A percentile compares a stretch with the other conserved stretches of the same genome.
Conservation (phyloP, 1,284 basidiomycete genomes). For the Fomitopsis betulina region DNA sequence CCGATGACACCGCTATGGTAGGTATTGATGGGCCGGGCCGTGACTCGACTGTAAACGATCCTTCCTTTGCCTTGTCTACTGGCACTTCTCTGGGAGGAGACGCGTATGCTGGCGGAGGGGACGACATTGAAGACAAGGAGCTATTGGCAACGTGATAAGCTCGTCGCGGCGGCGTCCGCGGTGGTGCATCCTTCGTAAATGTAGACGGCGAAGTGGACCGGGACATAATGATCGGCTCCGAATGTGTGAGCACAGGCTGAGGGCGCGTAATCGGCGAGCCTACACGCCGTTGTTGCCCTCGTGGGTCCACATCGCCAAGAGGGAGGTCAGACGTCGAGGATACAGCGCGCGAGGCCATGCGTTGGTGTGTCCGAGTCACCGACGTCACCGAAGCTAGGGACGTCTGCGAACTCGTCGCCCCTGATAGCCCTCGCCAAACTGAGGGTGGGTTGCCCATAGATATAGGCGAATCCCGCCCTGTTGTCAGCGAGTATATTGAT, state of each 20-base stretch:
- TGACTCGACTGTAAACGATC: neutral
- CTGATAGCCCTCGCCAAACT: slow-evolving; percentile 15
- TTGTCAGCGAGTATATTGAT: slow-evolving; percentile 22
- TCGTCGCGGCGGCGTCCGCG: slow-evolving; percentile 21
- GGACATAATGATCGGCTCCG: neutral
- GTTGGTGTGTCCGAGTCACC: slow-evolving; percentile 15
- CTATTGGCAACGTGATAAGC: slow-evolving; percentile 27
- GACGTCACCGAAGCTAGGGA: slow-evolving; percentile 15
- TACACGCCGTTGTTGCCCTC: neutral
- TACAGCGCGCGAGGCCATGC: slow-evolving; percentile 18
- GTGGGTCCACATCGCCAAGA: neutral
- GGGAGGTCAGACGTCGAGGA: slow-evolving; percentile 10
- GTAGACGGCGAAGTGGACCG: neutral
- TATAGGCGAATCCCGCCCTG: slow-evolving; percentile 8
- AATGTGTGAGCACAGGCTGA: slow-evolving; percentile 2
- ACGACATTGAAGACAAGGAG: slow-evolving; percentile 20
- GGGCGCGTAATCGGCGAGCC: neutral
- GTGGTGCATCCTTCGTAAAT: slow-evolving; percentile 21
- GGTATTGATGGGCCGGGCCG: neutral
- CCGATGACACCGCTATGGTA: neutral
- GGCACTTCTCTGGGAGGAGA: slow-evolving; percentile 20
- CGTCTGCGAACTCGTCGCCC: slow-evolving; percentile 18
- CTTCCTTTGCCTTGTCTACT: neutral
- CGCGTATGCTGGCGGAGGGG: slow-evolving; percentile 27
- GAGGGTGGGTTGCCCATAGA: slow-evolving; percentile 12